Base-by-base conservation (phyloP, 129 eudicot species). In the Chrysanthemum lavandulifolium region DNA sequence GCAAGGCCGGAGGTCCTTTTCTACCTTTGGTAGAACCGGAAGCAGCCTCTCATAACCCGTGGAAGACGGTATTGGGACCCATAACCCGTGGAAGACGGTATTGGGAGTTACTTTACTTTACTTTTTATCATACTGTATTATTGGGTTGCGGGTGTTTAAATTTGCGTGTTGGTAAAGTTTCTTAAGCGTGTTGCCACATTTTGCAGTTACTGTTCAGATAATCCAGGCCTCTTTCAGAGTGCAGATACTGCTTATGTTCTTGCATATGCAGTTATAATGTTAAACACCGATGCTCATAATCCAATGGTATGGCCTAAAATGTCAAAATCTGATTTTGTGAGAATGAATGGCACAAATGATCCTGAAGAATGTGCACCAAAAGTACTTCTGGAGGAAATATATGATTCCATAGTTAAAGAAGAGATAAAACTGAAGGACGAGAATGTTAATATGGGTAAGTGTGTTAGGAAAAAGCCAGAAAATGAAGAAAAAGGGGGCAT, bases 211-310 rank as follows among this genome's bases (percentile, higher is more conserved):
- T 92, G 95, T 89, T 89, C 96, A 69, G 95, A 92, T 75, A 92
- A 89, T 83, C 96, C 96, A 55, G 91, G 81, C 52, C 83, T 92
- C 12, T 92, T 92, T 81, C 89, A 92, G 94, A 83, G 87, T 72
- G 95, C 96, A 60, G 98, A 92, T 83, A 92, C 88, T n/a, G 98
- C 96, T 1, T 92, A 92, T 66, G 86, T 92, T 68, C 95, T 92
- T 74, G 96, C 98, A 49, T 92, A 92, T 78, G 95, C 98, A 53
- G 98, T 92, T 64, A 92, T 92, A 82, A 87, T 92, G 98, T 73
- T 92, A 79, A 92, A 92, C 71, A 89, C 96, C 11, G 98, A 92
- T 78, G 96, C 96, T 73, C 98, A 92, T 78, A 89, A 92, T 78
- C 96, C 98, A 68, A 81, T 89, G 91, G 94, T 92, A 47, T 87